phyloP scores from a whole-genome alignment of 169 alveolate genomes.

The Cryptosporidium xiaoi region DNA sequence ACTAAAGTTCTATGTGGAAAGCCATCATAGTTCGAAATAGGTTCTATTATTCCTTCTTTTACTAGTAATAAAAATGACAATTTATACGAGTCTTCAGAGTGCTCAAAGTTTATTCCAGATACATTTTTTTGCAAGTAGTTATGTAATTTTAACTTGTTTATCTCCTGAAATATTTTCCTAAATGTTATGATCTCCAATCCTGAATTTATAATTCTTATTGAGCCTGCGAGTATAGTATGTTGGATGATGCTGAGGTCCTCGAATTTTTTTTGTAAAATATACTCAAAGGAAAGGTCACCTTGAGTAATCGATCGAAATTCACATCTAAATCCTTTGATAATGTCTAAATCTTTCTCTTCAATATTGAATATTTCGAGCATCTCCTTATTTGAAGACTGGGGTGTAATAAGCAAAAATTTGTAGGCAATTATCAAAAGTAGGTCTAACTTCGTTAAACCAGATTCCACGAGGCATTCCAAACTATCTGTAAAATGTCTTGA shows the following conservation, averaged over 20 bases:
- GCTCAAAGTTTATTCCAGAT: constrained; percentile 42
- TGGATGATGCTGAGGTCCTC: constrained; percentile 42
- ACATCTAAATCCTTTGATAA: not conserved
- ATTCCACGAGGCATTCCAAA: constrained; percentile 38
- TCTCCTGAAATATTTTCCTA: constrained; percentile 29
- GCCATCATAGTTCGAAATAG: constrained; percentile 2
- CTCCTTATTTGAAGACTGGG: constrained; percentile 10
- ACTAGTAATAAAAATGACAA: constrained; percentile 41
- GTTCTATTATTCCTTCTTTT: constrained; percentile 61
- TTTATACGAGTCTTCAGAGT: constrained; percentile 52
- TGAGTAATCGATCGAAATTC: constrained; percentile 22
- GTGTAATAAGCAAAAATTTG: constrained; percentile 37
- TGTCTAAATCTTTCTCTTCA: not conserved
- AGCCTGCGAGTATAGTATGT: constrained; percentile 39
- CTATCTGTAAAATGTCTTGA: not conserved
- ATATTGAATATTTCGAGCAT: constrained; percentile 9
- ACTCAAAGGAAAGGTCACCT: not conserved
- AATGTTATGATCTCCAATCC: constrained; percentile 40
- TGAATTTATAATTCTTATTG: constrained; percentile 19
- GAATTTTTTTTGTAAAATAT: constrained; percentile 9
- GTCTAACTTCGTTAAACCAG: constrained; percentile 19
- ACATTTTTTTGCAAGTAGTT: constrained; percentile 3
- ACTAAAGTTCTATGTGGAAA: not conserved
- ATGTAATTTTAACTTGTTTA: constrained; percentile 11
- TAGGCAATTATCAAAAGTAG: constrained; percentile 5